Base-by-base conservation (phyloP, 2,329 filamentous ascomycete genomes). In the Cytospora piceae region DNA sequence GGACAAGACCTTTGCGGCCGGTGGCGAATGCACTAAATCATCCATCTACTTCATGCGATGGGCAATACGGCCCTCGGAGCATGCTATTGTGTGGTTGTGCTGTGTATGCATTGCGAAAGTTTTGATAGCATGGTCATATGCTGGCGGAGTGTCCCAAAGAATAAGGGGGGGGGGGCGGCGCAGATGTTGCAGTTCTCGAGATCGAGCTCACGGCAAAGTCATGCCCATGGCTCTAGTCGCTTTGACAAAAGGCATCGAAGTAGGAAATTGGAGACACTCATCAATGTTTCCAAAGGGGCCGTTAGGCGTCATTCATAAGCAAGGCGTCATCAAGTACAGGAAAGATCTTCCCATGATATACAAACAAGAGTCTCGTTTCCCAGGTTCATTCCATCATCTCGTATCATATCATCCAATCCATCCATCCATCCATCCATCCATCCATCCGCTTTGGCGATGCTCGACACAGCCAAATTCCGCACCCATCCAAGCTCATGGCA, bases 401-500 rank as follows among this genome's bases (percentile, higher is more conserved):
- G 51, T 55, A 32, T 67, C 65, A 27, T 55, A 46, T 39, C 62
- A 31, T 61, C 27, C 39, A 34, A 46, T 46, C 12, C 42, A 46
- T 46, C 24, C 34, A 37, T 17, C 29, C 54, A 56, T 15, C 32
- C 5, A 1, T 37, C 15, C 54, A 34, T 34, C 32, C 32, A 12
- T 2, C 32, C 14, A 56, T 17, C 53, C 15, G 34, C 29, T 32
- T 37, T 22, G 39, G 15, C 39, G 15, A 46, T 46, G 39, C 53
- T 37, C 56, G 52, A 37, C 29, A 37, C 46, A 27, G 7, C 49
- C 39, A 11, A 31, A 65, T 49, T 15, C n/a, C 17, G 42, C 24
- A 39, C 49, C 32, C 11, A 20, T 15, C 24, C 53, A 63, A 54
- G 32, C 31, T 52, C 27, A 49, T 51, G 24, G 27, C 27, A 24